phyloP scores from a whole-genome alignment of 352 stramenopile species.

The Phytophthora megakarya region DNA sequence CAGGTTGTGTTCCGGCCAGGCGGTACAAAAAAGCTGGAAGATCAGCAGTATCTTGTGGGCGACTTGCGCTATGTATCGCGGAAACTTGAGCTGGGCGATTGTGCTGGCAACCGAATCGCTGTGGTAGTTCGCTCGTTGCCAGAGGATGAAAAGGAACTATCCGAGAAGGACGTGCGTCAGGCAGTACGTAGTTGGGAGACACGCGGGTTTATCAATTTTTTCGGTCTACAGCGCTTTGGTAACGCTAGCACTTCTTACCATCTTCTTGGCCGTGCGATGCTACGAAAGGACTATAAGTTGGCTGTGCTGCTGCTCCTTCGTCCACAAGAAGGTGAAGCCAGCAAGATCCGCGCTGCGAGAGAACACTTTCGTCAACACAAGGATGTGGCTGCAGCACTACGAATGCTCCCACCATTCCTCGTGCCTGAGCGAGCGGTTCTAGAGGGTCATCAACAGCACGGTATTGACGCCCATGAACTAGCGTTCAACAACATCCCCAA shows the following conservation, averaged over 20 bases:
- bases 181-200: slow-evolving; percentile 55
- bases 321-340: slow-evolving; percentile 80
- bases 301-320: slow-evolving; percentile 93
- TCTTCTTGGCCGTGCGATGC: slow-evolving; percentile 88
- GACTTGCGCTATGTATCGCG: slow-evolving; percentile 91
- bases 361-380: slow-evolving; percentile 87
- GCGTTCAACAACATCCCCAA: slow-evolving; percentile 71
- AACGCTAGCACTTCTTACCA: slow-evolving; percentile 81
- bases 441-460: slow-evolving; percentile 74
- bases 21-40: slow-evolving; percentile 52
- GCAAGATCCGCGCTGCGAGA: slow-evolving; percentile 75
- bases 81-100: slow-evolving; percentile 87
- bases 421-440: slow-evolving; percentile 73
- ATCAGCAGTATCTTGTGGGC: slow-evolving; percentile 88
- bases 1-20: slow-evolving; percentile 49
- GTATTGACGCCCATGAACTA: slow-evolving; percentile 72
- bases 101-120: slow-evolving; percentile 93
- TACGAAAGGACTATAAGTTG: slow-evolving; percentile 94
- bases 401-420: slow-evolving; percentile 79
- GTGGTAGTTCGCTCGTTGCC: slow-evolving; percentile 92
- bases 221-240: slow-evolving; percentile 95
- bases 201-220: slow-evolving; percentile 97
- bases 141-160: slow-evolving; percentile 51
- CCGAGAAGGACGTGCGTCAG: slow-evolving; percentile 32
- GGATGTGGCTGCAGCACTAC: slow-evolving; percentile 73